Conservation (phyloP, 805 yeast species). For the Teunomyces panamensis region DNA sequence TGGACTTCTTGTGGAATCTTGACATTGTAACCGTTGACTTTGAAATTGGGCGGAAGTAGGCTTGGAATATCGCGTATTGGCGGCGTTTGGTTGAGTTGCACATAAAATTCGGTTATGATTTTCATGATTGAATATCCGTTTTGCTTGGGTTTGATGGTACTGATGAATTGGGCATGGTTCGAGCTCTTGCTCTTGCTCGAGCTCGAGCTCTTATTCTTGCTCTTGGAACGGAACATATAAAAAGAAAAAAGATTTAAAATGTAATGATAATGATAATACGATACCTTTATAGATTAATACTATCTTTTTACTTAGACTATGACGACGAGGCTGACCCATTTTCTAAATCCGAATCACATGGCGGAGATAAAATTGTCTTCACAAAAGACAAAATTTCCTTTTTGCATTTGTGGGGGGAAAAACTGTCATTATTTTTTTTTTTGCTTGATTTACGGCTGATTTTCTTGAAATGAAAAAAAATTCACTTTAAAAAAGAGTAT, state of each 20-base stretch:
- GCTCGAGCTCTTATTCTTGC: background rate
- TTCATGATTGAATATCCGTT: slow-evolving; percentile 1
- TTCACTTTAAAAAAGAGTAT: background rate
- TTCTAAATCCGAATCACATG: too few relatives aligned
- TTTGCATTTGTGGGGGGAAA: too few relatives aligned
- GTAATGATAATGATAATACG: background rate
- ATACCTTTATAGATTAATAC: background rate
- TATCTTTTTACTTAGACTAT: background rate
- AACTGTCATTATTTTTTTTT: background rate
- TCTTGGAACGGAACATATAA: slow-evolving; percentile 1
- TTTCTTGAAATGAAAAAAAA: too few relatives aligned
- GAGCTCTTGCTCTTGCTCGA: background rate
- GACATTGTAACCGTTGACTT: background rate
- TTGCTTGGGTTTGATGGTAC: background rate
- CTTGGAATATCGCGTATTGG: background rate
- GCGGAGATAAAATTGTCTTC: too few relatives aligned
- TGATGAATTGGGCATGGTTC: background rate
- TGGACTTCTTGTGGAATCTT: background rate
- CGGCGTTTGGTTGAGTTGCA: background rate
- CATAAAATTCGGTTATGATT: background rate
- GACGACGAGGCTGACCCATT: too few relatives aligned
- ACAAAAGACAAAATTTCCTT: too few relatives aligned
- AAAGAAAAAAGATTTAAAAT: background rate
- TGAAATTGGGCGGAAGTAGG: background rate
- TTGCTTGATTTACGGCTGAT: background rate